Conservation (phyloP, 805 yeast genomes). For the Candida ovalis region DNA sequence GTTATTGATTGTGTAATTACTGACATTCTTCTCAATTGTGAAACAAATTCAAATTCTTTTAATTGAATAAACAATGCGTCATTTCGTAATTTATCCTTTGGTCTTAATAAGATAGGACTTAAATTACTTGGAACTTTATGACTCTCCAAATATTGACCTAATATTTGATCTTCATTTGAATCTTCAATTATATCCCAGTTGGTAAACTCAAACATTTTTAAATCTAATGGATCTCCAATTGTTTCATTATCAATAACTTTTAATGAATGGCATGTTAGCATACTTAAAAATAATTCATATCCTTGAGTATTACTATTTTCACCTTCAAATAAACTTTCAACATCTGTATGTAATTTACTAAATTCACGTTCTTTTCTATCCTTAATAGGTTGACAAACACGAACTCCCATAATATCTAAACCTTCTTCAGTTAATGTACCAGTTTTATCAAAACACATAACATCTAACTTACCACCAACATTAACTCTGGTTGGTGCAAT, state of each 20-base stretch:
- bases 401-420: slow-evolving; percentile 68
- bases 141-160: slow-evolving; percentile 19
- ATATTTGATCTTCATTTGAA: slow-evolving; percentile 34
- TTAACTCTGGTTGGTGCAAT: slow-evolving; percentile 93
- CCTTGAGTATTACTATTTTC: slow-evolving; percentile 17
- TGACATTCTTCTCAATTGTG: slow-evolving; percentile 86
- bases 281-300: slow-evolving; percentile 36
- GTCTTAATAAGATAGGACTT: slow-evolving; percentile 49
- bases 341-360: slow-evolving; percentile 17
- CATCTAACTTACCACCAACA: slow-evolving; percentile 92
- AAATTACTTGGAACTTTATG: slow-evolving; percentile 36
- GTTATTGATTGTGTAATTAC: slow-evolving; percentile 56
- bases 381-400: slow-evolving; percentile 33
- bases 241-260: slow-evolving; percentile 72
- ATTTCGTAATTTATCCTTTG: slow-evolving; percentile 26
- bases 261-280: slow-evolving; percentile 86
- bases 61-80: slow-evolving; percentile 34
- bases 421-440: slow-evolving; percentile 98
- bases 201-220: slow-evolving; percentile 89
- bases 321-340: slow-evolving; percentile 13
- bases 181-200: slow-evolving; percentile 75
- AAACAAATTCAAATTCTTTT: slow-evolving; percentile 74
- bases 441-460: slow-evolving; percentile 91
- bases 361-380: slow-evolving; percentile 29
- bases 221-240: slow-evolving; percentile 92